Base-by-base conservation (phyloP, 768 basidiomycete genomes). In the Termitomyces sp. region DNA sequence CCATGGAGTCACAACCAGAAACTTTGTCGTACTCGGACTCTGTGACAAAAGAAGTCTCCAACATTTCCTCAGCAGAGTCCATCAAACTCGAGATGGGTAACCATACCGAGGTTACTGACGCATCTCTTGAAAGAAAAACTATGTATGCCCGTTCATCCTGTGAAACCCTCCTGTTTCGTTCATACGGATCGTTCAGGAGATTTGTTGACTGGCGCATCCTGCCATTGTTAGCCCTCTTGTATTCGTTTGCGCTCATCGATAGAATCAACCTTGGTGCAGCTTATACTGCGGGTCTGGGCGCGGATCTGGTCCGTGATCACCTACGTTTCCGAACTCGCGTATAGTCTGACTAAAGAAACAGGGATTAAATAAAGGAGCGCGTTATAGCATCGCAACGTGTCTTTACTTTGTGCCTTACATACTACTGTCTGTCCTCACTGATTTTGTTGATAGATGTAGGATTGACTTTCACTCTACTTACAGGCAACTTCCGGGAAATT, bases 401-500 rank as follows among this genome's bases (percentile, higher is more conserved):
- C 58, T 77, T 12, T 78, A 76, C 51, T 78, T 78, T 57, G 69
- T 77, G 6, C 78, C 77, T 12, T 79, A 78, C 57, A 72, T 76
- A 49, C 51, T 78, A 7, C 63, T 78, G 78, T 77, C 34, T 37
- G 74, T 27, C 39, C 25, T 40, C 2, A 19, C 43, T 30, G 14
- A 28, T 39, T 46, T 53, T 23, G 1, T 17, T 8, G 23, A 30
- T 48, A 42, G 19, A 55, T 16, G 28, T 55, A 16, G n/a, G 2
- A 23, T 56, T 61, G 51, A 59, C 3, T n/a, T 45, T 44, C 30
- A 39, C 35, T 39, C 1, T 49, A n/a, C n/a, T n/a, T n/a, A 21
- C 58, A 79, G 77, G 10, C 77, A 80, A 63, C 65, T 80, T 34
- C 79, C 79, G 12, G 75, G 75, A 34, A 79, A 75, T 60, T 65